These are phyloP conservation scores for Gymnopus androsaceus DNA, from an alignment of 1,284 basidiomycete species.

Conservation along the genomic window DNA sequence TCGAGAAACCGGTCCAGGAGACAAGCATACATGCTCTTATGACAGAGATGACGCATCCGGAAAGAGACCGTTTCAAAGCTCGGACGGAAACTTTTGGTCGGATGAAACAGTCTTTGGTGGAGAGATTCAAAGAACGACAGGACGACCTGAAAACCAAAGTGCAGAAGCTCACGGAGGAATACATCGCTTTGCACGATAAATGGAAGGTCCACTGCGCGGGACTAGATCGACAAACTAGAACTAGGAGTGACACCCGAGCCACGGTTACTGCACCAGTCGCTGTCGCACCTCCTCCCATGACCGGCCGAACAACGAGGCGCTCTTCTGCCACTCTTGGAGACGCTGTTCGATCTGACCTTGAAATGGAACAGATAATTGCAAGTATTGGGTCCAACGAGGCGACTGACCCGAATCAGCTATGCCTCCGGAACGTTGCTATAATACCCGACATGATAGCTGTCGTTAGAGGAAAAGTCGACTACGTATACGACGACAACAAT, in stretches of 20 bases:
- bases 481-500: constrained; percentile 83
- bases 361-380: constrained; percentile 96
- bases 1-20: constrained; percentile 31
- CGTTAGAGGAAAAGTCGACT: constrained; percentile 59
- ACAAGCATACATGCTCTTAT: constrained; percentile 46
- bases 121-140: constrained; percentile 57
- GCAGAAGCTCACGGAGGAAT: constrained; percentile 62
- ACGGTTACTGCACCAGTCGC: constrained; percentile 44
- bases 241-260: constrained; percentile 23
- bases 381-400: constrained; percentile 91
- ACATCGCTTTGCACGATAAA: constrained; percentile 64
- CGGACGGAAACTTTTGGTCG: constrained; percentile 40
- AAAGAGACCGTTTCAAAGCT: constrained; percentile 35
- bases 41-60: constrained; percentile 41
- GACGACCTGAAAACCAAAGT: constrained; percentile 55
- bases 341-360: constrained; percentile 91
- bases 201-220: constrained; percentile 73
- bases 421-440: constrained; percentile 83
- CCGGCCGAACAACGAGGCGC: constrained; percentile 72
- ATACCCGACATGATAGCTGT: constrained; percentile 92
- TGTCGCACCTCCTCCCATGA: constrained; percentile 47
- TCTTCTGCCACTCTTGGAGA: constrained; percentile 78
- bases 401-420: constrained; percentile 88
- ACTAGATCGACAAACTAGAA: constrained; percentile 52
- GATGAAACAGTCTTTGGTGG: constrained; percentile 50